phyloP scores from a whole-genome alignment of 345 rosid species.

The Rhodamnia argentea region DNA sequence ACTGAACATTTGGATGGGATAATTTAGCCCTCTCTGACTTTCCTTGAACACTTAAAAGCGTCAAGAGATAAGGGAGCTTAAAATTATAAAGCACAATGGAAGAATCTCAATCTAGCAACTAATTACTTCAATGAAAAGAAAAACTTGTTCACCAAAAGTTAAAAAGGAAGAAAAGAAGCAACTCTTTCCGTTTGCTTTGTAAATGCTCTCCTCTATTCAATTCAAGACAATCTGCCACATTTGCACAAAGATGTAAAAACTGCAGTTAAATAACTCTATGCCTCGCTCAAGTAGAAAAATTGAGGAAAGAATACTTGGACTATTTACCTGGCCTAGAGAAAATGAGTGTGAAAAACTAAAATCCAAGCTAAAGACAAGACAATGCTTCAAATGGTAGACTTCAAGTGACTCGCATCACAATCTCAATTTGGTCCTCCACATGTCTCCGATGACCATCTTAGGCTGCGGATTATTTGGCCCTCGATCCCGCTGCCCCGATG shows the following conservation, averaged over 20 bases:
- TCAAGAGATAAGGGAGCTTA: neutral
- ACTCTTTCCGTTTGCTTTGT: neutral
- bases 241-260: neutral
- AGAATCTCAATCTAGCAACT: neutral
- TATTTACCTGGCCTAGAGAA: neutral
- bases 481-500: constrained; percentile 80
- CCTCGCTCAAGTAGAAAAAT: neutral
- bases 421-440: constrained; percentile 76
- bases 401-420: constrained; percentile 1
- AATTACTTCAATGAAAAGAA: neutral
- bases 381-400: neutral
- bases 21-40: neutral
- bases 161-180: neutral
- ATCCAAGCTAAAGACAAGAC: neutral
- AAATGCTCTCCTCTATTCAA: neutral
- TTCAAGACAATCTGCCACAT: neutral
- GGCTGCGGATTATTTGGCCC: constrained; percentile 83
- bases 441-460: constrained; percentile 54
- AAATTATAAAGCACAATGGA: neutral
- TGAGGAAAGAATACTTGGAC: neutral
- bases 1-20: neutral
- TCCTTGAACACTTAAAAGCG: neutral
- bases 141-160: neutral
- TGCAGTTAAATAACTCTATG: neutral
- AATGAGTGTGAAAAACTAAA: neutral